Percentiles rank a stretch among this genome's conserved stretches.
These are phyloP conservation scores for Colletotrichum salicis DNA, from an alignment of 2,329 filamentous ascomycete species.

Conservation along the genomic window DNA sequence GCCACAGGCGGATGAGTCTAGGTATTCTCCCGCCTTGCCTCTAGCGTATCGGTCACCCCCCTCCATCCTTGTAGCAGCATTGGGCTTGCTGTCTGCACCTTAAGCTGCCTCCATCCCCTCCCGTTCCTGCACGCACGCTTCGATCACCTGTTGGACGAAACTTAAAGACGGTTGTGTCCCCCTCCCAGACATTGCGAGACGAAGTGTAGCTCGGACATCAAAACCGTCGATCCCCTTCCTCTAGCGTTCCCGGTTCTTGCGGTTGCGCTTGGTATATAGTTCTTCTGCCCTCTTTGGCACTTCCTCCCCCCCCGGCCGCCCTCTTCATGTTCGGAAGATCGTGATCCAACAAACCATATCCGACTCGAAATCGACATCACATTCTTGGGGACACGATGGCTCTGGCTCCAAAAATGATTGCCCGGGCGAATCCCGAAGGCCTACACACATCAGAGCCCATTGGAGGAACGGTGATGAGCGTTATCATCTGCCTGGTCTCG, in stretches of 20 bases:
- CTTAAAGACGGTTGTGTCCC: constrained; percentile 27
- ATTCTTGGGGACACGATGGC: constrained; percentile 27
- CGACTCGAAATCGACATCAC: neutral
- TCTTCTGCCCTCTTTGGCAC: constrained; percentile 17
- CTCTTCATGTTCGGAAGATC: constrained; percentile 17
- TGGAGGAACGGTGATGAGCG: constrained; percentile 47
- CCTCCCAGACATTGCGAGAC: constrained; percentile 32
- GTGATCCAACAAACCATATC: constrained; percentile 11
- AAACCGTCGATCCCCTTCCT: constrained; percentile 24
- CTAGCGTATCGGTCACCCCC: neutral
- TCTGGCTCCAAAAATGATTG: constrained; percentile 5
- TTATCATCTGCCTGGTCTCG: constrained; percentile 48
- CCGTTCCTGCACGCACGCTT: constrained; percentile 29
- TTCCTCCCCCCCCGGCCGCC: neutral
- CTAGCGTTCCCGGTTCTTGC: constrained; percentile 13
- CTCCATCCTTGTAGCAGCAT: constrained; percentile 12
- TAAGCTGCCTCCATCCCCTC: constrained; percentile 3
- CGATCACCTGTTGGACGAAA: constrained; percentile 33
- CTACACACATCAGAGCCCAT: constrained; percentile 43
- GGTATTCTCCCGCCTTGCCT: neutral
- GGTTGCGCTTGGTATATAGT: constrained; percentile 29
- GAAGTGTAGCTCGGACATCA: constrained; percentile 30
- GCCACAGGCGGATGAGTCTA: neutral
- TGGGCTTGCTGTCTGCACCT: constrained; percentile 22
- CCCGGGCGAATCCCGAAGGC: constrained; percentile 6